Percentiles rank a stretch among this genome's conserved stretches.
Evolutionary conservation across 495 filamentous ascomycete genomes (phyloP).

Genomic region (Penicillium egyptiacum): DNA sequence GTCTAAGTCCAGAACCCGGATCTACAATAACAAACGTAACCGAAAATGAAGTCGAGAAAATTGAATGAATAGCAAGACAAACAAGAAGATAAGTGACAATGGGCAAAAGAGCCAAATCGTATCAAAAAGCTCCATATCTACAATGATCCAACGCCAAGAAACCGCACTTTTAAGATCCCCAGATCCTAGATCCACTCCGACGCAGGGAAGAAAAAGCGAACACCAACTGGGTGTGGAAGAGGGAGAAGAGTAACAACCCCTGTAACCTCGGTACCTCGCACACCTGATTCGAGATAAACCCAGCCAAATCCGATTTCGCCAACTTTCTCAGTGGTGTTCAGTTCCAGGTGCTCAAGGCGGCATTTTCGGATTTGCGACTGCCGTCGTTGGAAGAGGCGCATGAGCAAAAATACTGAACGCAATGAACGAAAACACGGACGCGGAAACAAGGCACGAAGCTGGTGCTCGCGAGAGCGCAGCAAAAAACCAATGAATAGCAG

Average conservation of each 20-base stretch:
- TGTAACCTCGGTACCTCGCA: not conserved
- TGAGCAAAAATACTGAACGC: constrained; percentile 8
- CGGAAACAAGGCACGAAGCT: constrained; percentile 16
- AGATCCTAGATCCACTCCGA: constrained; percentile 24
- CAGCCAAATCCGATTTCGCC: not conserved
- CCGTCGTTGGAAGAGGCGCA: constrained; percentile 6
- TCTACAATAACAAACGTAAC: not conserved
- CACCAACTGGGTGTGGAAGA: not conserved
- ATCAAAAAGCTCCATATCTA: constrained; percentile 35
- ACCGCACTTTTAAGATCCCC: constrained; percentile 30
- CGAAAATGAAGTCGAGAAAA: constrained; percentile 9
- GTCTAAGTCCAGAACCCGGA: not conserved
- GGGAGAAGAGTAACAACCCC: not conserved
- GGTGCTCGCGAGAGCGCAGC: constrained; percentile 20
- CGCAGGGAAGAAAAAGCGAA: constrained; percentile 17
- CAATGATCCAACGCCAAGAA: constrained; percentile 34
- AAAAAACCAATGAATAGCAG: constrained; percentile 10
- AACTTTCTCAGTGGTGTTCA: not conserved
- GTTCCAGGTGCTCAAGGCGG: not conserved
- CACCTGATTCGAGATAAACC: not conserved
- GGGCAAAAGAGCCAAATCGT: constrained; percentile 29
- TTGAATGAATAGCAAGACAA: constrained; percentile 12
- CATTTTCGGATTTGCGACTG: not conserved
- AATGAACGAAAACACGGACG: not conserved
- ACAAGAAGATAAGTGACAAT: constrained; percentile 7